Base-by-base conservation (phyloP, 1,139 yeast species). In the Wickerhamomyces sp. region DNA sequence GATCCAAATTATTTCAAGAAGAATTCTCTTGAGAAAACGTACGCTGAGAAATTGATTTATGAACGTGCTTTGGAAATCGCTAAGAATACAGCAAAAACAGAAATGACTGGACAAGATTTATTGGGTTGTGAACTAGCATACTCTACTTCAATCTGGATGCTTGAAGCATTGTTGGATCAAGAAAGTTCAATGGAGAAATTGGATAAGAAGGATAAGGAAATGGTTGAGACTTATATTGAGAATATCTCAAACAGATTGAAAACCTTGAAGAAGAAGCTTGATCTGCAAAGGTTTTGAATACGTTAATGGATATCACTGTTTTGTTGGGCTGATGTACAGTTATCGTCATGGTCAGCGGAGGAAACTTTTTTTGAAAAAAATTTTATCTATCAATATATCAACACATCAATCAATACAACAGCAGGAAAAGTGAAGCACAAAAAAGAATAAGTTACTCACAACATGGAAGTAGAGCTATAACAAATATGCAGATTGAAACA, bases 41-140 rank as follows among this genome's bases (percentile, higher is more conserved):
- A 84, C 44, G 90, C 95, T 3, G 97, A 91, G 63, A 85, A 85
- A 61, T 73, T 93, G 52, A 79, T 93, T 29, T 91, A 90, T 66
- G 97, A 91, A 57, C 75, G 98, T 39, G 97, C 98, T 1, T 73
- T 91, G 58, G 98, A 93, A 58, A 87, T 91, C 73, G 86, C 96
- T 2, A 78, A 95, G 56, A 81, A 81, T 47, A 96, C 98, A 0
- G 98, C 98, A 0, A 84, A 84, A 44, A 81, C 84, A 60, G 99
- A 93, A 64, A 72, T 89, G 55, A 80, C 79, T 29, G 84, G 86
- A 39, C 88, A 81, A 48, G 91, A 86, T 61, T 68, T 87, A 46
- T 74, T 76, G 41, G 89, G 86, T 9, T 91, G 97, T 66, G 96
- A 90, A 64, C 67, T 86, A 52, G 86, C 93, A 5, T 93, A 93